Evolutionary conservation across 1,139 yeast species (phyloP).

Genomic region (Kazachstania sp.): DNA sequence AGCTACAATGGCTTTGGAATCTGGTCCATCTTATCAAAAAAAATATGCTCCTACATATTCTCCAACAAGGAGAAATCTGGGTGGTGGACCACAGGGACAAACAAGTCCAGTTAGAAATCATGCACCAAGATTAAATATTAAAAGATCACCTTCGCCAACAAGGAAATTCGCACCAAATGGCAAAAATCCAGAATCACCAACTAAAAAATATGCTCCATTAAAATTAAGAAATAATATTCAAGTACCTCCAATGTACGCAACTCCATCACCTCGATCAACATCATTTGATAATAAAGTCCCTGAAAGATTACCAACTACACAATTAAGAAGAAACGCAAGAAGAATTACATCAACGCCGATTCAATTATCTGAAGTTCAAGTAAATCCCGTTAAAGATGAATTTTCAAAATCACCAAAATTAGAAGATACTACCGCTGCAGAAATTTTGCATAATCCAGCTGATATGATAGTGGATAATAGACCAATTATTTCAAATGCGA

Average conservation of each 20-base stretch:
- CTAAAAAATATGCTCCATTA: slow-evolving; percentile 1
- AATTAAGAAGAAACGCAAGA: not conserved
- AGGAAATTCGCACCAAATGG: slow-evolving; percentile 10
- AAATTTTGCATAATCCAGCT: slow-evolving; percentile 26
- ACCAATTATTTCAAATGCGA: slow-evolving; percentile 28
- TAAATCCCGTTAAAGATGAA: not conserved
- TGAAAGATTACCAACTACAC: not conserved
- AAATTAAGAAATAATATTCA: slow-evolving; percentile 7
- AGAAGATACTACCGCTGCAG: slow-evolving; percentile 27
- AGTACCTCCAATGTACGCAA: not conserved
- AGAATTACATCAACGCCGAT: slow-evolving; percentile 4
- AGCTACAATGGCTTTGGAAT: slow-evolving; percentile 15
- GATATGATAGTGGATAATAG: slow-evolving; percentile 24
- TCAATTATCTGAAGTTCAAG: slow-evolving; percentile 2
- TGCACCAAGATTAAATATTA: slow-evolving; percentile 7
- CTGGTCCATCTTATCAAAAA: not conserved
- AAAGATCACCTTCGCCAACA: slow-evolving; percentile 8
- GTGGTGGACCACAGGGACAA: not conserved
- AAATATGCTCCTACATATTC: slow-evolving; percentile 9
- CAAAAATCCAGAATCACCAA: slow-evolving; percentile 8
- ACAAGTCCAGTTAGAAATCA: slow-evolving; percentile 6
- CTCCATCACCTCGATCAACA: not conserved
- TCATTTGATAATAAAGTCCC: not conserved
- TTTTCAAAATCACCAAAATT: slow-evolving; percentile 1
- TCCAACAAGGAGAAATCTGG: not conserved